Evolutionary conservation across 257 asterid genomes (phyloP).

Genomic region (Solanum medicagineum): DNA sequence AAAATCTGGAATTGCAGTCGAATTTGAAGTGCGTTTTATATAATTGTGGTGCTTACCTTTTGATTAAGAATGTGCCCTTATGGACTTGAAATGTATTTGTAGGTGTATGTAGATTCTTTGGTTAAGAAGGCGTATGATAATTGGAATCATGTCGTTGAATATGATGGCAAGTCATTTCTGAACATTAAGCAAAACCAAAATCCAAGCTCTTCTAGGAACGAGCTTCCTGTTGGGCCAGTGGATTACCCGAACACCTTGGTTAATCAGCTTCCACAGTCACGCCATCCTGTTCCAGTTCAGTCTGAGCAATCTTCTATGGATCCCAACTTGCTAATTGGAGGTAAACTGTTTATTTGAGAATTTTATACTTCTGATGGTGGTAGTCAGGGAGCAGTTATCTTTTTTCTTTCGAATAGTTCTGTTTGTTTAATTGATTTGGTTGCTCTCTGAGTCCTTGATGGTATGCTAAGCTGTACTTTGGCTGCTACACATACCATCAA

Average conservation of each 20-base stretch:
- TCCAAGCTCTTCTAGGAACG: slow-evolving; percentile 22
- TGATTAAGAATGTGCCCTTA: neutral
- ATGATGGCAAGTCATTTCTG: slow-evolving; percentile 83
- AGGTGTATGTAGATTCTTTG: slow-evolving; percentile 79
- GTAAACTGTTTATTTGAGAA: slow-evolving; percentile 14
- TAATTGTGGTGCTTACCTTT: neutral
- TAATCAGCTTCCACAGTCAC: slow-evolving; percentile 44
- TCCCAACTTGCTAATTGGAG: slow-evolving; percentile 50
- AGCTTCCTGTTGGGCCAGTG: slow-evolving; percentile 44
- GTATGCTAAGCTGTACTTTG: neutral
- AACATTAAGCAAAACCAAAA: slow-evolving; percentile 52
- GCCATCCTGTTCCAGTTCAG: slow-evolving; percentile 30
- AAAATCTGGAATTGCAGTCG: neutral
- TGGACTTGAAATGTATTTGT: neutral
- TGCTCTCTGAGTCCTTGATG: neutral
- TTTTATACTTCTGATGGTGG: neutral
- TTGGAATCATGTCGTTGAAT: slow-evolving; percentile 89
- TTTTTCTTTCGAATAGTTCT: neutral
- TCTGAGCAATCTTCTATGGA: slow-evolving; percentile 43
- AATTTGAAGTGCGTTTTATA: neutral
- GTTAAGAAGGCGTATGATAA: slow-evolving; percentile 91
- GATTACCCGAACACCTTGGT: slow-evolving; percentile 50
- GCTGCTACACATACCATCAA: neutral
- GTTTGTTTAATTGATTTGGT: neutral
- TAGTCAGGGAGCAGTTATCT: neutral